These are phyloP conservation scores for Coemansia sp. DNA, from an alignment of 192 early-diverging fungal genomes.

Conservation along the genomic window DNA sequence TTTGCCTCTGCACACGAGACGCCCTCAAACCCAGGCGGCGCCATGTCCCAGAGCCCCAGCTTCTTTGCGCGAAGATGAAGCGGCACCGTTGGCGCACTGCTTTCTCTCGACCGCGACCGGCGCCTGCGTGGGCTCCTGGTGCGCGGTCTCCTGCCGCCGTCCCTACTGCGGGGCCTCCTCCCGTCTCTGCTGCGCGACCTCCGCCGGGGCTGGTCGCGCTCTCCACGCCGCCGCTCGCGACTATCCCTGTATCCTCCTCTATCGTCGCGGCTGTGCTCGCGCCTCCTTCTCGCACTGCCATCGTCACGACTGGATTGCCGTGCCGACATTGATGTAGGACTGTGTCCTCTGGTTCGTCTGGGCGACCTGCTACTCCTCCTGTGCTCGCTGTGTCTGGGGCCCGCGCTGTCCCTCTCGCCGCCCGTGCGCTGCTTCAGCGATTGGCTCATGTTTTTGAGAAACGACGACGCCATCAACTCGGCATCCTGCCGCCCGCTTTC, in stretches of 20 bases:
- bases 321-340: not conserved
- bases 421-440: constrained; percentile 9
- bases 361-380: constrained; percentile 29
- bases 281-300: constrained; percentile 50
- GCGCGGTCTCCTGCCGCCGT: constrained; percentile 33
- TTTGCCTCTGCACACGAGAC: constrained; percentile 87
- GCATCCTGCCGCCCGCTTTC: constrained; percentile 8
- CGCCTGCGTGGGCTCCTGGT: constrained; percentile 12
- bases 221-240: constrained; percentile 33
- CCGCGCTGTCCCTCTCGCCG: not conserved
- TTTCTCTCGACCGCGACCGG: constrained; percentile 41
- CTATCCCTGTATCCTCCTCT: constrained; percentile 45
- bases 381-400: constrained; percentile 8
- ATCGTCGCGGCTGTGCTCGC: constrained; percentile 56
- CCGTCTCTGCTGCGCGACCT: constrained; percentile 49
- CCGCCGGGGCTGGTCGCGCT: constrained; percentile 46
- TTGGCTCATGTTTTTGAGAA: constrained; percentile 41
- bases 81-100: constrained; percentile 57
- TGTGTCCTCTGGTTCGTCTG: not conserved
- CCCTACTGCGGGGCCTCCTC: constrained; percentile 50
- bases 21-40: constrained; percentile 86
- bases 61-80: constrained; percentile 76
- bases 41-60: constrained; percentile 90
- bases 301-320: constrained; percentile 43
- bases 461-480: constrained; percentile 19